Base-by-base conservation (phyloP, 495 filamentous ascomycete genomes). In the Penicillium desertorum region DNA sequence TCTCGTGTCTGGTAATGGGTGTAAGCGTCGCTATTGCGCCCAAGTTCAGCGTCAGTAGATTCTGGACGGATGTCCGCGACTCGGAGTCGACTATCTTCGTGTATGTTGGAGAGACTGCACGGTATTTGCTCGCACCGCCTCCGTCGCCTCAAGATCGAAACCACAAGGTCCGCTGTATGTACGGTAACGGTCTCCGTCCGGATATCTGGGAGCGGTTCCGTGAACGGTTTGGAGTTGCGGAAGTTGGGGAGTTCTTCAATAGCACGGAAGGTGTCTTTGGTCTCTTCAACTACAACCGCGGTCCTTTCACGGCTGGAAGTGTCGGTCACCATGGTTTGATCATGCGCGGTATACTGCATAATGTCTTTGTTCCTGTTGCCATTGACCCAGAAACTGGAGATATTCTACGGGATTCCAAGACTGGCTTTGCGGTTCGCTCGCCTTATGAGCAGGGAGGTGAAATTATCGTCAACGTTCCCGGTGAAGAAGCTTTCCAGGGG, bases 101-200 rank as follows among this genome's bases (percentile, higher is more conserved):
- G 11, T 94, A 94, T 63, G 90, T 94, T n/a, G 89, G 90, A 60
- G 89, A 94, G 68, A 89, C 86, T 0, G 82, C 88, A 25, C 78
- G 89, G 3, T 94, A 92, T 53, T 79, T 94, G 2, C 81, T 94
- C 16, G 83, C 88, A 0, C 80, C 82, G 11, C 87, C 88, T 0
- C 83, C 85, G 0, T 83, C 79, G 2, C 79, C 83, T 1, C 69
- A 79, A 3, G 90, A 94, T 58, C 79, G 75, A 20, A 73, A 83
- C 5, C 89, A 94, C 61, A 80, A 78, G 14, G 79, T 91, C 11
- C 79, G 81, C 19, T 72, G 79, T 45, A 88, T 91, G 71, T 89
- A 83, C 60, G 89, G 89, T 8, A 93, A 93, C 63, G 89, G 89
- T 0, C 74, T 93, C 51, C 78, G 89, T 0, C 88, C 89, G 0